A percentile compares a stretch with the other conserved stretches of the same genome.
Conservation (phyloP, 2,329 filamentous ascomycete genomes). For the Cladosporium sp. region DNA sequence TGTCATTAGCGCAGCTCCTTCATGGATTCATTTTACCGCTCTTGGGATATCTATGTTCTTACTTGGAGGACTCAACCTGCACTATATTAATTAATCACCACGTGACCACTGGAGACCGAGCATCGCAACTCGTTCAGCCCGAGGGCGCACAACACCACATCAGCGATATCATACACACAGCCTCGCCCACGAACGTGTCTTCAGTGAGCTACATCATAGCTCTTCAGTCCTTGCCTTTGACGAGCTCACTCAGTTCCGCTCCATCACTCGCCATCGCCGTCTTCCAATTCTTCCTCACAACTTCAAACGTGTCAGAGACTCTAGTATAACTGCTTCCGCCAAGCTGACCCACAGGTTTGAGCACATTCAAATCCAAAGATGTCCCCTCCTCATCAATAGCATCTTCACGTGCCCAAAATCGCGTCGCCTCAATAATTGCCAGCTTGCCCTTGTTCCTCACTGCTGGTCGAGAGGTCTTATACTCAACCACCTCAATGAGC, state of each 20-base stretch:
- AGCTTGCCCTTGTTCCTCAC: slow-evolving; percentile 75
- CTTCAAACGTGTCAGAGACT: slow-evolving; percentile 67
- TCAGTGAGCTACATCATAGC: background rate
- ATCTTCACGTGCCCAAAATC: slow-evolving; percentile 89
- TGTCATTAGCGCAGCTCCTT: background rate
- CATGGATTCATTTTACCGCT: background rate
- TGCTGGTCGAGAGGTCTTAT: slow-evolving; percentile 67
- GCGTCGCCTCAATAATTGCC: slow-evolving; percentile 76
- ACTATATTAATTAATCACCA: background rate
- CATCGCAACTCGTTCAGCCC: background rate
- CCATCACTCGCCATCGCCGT: background rate
- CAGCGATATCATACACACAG: background rate
- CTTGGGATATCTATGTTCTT: background rate
- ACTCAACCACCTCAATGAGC: slow-evolving; percentile 72
- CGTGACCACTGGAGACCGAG: background rate
- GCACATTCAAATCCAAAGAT: slow-evolving; percentile 66
- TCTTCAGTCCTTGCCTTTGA: background rate
- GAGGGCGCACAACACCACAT: background rate
- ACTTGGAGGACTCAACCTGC: background rate
- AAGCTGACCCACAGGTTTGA: slow-evolving; percentile 74
- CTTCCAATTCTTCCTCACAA: slow-evolving; percentile 60
- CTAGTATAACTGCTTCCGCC: slow-evolving; percentile 85
- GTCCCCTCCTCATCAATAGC: slow-evolving; percentile 76
- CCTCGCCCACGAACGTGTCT: background rate
- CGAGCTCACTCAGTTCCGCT: background rate